Evolutionary conservation across 2,329 filamentous ascomycete species (phyloP).

Genomic region (Xylaria sp.): DNA sequence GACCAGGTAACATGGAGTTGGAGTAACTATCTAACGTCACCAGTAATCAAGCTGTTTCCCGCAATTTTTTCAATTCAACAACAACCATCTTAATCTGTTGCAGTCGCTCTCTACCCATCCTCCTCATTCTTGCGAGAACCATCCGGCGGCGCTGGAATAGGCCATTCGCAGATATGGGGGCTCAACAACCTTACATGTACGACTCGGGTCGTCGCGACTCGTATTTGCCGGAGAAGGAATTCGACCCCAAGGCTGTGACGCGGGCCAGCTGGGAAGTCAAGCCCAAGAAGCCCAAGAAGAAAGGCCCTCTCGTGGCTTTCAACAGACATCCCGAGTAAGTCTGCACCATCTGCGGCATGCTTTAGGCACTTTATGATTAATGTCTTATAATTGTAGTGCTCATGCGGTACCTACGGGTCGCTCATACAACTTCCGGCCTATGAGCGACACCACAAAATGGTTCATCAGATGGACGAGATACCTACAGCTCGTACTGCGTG

Average conservation of each 20-base stretch:
- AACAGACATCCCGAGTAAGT: conserved; percentile 88
- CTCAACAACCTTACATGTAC: conserved; percentile 49
- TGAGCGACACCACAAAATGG: conserved; percentile 76
- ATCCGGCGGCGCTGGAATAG: conserved; percentile 40
- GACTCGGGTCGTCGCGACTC: conserved; percentile 45
- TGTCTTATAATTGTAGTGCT: conserved; percentile 54
- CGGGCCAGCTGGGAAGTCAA: conserved; percentile 79
- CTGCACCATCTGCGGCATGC: background rate
- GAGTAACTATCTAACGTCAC: conserved; percentile 15
- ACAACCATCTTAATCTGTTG: conserved; percentile 20
- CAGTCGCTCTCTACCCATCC: conserved; percentile 13
- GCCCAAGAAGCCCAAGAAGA: conserved; percentile 69
- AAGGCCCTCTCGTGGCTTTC: conserved; percentile 83
- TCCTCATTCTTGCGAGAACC: conserved; percentile 30
- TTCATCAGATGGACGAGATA: conserved; percentile 76
- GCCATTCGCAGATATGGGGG: conserved; percentile 44
- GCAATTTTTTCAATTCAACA: background rate
- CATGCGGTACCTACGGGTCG: conserved; percentile 73
- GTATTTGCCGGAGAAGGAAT: conserved; percentile 46
- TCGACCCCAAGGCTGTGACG: conserved; percentile 85
- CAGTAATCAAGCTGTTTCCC: conserved; percentile 12
- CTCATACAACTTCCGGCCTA: conserved; percentile 69
- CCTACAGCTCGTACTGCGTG: conserved; percentile 74
- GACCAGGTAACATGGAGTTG: conserved; percentile 3
- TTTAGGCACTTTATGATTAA: conserved; percentile 18